Evolutionary conservation across 306 rosid species (phyloP), one percentile per base, ranked within the genome.

Genomic region (Trifolium subterraneum): DNA sequence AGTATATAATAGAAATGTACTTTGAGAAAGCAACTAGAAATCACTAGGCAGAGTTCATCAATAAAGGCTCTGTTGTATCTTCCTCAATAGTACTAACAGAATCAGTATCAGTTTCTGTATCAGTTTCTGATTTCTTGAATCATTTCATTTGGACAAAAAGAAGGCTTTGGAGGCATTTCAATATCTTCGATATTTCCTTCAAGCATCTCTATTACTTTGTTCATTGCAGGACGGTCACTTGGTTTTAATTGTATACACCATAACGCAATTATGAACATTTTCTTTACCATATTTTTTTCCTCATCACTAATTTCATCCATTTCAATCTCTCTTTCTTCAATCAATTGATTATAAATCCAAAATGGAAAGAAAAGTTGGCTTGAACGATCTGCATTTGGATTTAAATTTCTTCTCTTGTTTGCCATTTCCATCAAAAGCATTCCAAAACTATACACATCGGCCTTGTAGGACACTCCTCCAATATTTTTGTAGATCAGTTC

Each of bases 191-290:
- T 7, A 10, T 73, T 42, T 4, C 79, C 81, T 76, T 76, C 80
- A 0, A 78, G 75, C 84, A 79, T 82, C 41, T 79, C 76, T 0
- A 72, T 1, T 0, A 82, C 85, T 35, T 51, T 79, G 2, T 39
- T 76, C 83, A 82, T 82, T 0, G 81, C n/a, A 51, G 89, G 89
- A 10, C 86, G 80, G 10, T 85, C 68, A 1, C 0, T 13, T 0
- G 89, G 80, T 31, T 68, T 79, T 31, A 82, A 10, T 0, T 85
- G 75, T 47, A 79, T 79, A 66, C 88, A 79, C 80, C 84, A 85
- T 5, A 85, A 18, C 0, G 86, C 82, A 4, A 68, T 42, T n/a
- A 69, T 16, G 11, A 79, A 18, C 86, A 85, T 73, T 19, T 70
- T 79, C 10, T 65, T 79, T 1, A 10, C 63, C 4, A 18, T 4